Conservation (phyloP, 1,284 basidiomycete genomes). For the Melampsora larici-populina region DNA sequence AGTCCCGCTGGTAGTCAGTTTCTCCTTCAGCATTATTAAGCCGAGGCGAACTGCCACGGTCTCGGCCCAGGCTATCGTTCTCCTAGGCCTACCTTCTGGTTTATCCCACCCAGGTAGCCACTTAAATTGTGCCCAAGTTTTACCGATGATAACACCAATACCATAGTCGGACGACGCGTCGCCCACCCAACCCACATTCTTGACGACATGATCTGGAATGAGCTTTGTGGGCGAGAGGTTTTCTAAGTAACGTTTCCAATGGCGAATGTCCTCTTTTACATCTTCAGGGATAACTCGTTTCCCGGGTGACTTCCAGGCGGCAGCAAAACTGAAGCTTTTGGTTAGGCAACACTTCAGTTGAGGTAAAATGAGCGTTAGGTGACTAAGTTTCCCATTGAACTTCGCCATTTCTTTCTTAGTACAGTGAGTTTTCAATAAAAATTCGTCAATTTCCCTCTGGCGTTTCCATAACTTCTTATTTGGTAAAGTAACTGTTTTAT, state of each 20-base stretch:
- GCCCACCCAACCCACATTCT: constrained; percentile 4
- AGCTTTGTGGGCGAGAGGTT: constrained; percentile 4
- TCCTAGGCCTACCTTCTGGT: too few relatives aligned
- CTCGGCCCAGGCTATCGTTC: constrained; percentile 3
- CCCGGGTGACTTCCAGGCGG: too few relatives aligned
- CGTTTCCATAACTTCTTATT: not conserved
- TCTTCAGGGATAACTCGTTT: not conserved
- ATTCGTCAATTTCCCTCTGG: not conserved
- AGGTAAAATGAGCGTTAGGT: not conserved
- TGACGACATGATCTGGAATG: not conserved
- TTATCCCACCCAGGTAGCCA: not conserved
- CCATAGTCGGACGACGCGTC: constrained; percentile 1
- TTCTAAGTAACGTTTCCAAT: not conserved
- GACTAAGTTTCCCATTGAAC: too few relatives aligned
- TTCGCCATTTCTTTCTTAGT: not conserved
- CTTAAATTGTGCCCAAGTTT: constrained; percentile 6
- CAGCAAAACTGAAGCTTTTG: not conserved
- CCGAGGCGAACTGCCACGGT: constrained; percentile 1
- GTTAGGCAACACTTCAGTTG: not conserved
- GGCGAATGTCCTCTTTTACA: not conserved
- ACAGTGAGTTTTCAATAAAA: not conserved
- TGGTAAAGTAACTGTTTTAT: not conserved
- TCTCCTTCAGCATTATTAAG: not conserved
- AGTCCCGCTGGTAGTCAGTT: too few relatives aligned
- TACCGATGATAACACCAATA: not conserved